Percentiles rank a stretch among this genome's conserved stretches.
Evolutionary conservation across 176 grass and related monocot species (phyloP).

Genomic region (Themeda triandra): DNA sequence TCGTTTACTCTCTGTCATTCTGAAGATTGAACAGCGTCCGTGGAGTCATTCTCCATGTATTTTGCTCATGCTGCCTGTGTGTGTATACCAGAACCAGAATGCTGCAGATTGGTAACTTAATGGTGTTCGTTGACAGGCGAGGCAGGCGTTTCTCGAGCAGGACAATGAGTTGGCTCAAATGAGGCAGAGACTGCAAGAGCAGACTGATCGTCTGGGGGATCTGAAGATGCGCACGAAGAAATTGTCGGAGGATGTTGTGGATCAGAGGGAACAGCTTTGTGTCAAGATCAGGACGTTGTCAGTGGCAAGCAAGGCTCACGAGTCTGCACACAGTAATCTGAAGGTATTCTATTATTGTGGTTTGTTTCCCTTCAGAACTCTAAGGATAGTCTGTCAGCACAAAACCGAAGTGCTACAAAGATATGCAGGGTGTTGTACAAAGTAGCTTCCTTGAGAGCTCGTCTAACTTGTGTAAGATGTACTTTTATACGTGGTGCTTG

Average conservation of each 20-base stretch:
- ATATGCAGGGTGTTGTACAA: neutral
- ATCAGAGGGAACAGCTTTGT: constrained; percentile 46
- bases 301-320: constrained; percentile 50
- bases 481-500: neutral
- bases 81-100: neutral
- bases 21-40: neutral
- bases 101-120: neutral
- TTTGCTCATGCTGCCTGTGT: neutral
- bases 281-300: constrained; percentile 60
- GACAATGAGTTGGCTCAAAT: constrained; percentile 70
- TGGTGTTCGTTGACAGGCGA: constrained; percentile 36
- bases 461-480: neutral
- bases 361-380: neutral
- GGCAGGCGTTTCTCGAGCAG: constrained; percentile 44
- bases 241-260: constrained; percentile 46
- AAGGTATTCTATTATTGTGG: constrained; percentile 42
- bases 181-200: constrained; percentile 42
- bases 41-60: neutral
- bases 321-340: constrained; percentile 37
- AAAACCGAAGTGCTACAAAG: neutral
- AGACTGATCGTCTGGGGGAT: constrained; percentile 42
- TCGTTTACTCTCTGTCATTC: too few relatives aligned
- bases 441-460: neutral
- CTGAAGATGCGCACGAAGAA: constrained; percentile 29
- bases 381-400: neutral